Base-by-base conservation (phyloP, 495 filamentous ascomycete species). In the Trichoderma parareesei region DNA sequence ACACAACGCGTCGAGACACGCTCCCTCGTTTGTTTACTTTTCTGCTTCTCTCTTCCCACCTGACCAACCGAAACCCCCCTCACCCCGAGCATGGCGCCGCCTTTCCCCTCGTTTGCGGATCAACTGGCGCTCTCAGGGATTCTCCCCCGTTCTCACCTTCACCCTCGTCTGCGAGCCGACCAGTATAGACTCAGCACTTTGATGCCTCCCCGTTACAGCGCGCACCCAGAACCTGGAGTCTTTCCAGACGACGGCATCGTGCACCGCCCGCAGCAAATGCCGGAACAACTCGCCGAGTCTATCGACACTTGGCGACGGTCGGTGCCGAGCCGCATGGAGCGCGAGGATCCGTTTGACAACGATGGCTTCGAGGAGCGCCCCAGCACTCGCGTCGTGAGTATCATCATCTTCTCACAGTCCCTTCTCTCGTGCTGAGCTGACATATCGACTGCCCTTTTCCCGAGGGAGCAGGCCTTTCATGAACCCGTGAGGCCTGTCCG, bases 221-320 rank as follows among this genome's bases (percentile, higher is more conserved):
- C 27, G 27, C 27, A 27, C 27, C 27, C 27, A 27, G 27, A 27
- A 27, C 27, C 44, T 49, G 44, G 44, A 18, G 18, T 18, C 44
- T 49, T 49, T 49, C 44, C 44, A 49, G 44, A 13, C 44, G 44
- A 18, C 44, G 44, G 44, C 44, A 49, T 18, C 44, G 44, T 49
- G 44, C 44, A 13, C 55, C 35, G 35, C 55, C 40, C 40, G 40
- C 40, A 41, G 40, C 6, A 41, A 41, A 41, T 41, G 40, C 40
- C 40, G 40, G 41, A 42, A 42, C 38, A 62, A 9, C 60, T 43
- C 14, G 53, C 53, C 10, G 53, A 35, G 20, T 37, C 20, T 13
- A 44, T 62, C 14, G 60, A 63, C 18, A 27, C 41, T 33, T 63
- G 61, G 61, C 48, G 61, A 35, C 38, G 37, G 13, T 48, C 43